Conservation (phyloP, 495 filamentous ascomycete genomes). For the Polyplosphaeria fusca region DNA sequence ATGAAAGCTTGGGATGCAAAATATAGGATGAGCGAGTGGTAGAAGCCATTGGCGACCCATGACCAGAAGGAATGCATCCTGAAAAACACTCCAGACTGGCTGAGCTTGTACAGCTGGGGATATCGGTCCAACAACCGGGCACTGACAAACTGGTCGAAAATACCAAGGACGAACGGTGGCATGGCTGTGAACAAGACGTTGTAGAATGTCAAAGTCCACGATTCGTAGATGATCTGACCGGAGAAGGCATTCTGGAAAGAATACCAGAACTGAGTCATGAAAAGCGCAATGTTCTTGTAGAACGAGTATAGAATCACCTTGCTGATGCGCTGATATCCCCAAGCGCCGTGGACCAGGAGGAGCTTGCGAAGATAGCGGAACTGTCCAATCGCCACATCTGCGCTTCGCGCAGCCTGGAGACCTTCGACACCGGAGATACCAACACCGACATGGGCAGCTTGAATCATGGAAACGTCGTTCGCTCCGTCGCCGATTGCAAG, state of each 20-base stretch:
- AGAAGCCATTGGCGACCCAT: constrained; percentile 92
- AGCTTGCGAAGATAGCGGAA: constrained; percentile 96
- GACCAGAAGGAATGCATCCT: constrained; percentile 83
- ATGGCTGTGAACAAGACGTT: constrained; percentile 98
- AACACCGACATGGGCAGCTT: constrained; percentile 97
- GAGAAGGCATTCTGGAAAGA: constrained; percentile 98
- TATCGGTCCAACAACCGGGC: constrained; percentile 96
- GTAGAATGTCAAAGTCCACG: constrained; percentile 98
- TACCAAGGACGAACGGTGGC: constrained; percentile 91
- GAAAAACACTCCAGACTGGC: constrained; percentile 91
- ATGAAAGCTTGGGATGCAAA: constrained; percentile 78
- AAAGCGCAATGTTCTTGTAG: constrained; percentile 98
- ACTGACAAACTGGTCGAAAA: constrained; percentile 97
- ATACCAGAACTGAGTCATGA: constrained; percentile 99
- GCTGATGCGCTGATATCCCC: constrained; percentile 96
- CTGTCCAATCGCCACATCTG: constrained; percentile 93
- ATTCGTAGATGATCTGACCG: constrained; percentile 97
- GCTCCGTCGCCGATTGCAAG: constrained; percentile 97
- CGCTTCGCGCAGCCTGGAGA: constrained; percentile 94
- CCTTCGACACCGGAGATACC: constrained; percentile 98
- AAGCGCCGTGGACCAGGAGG: constrained; percentile 91
- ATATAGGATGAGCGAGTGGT: constrained; percentile 92
- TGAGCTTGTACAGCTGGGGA: constrained; percentile 90
- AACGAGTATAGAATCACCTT: constrained; percentile 97
- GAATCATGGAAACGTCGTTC: constrained; percentile 99